Evolutionary conservation across 257 asterid genomes (phyloP), one percentile per base, ranked within the genome.

Genomic region (Catharanthus roseus): DNA sequence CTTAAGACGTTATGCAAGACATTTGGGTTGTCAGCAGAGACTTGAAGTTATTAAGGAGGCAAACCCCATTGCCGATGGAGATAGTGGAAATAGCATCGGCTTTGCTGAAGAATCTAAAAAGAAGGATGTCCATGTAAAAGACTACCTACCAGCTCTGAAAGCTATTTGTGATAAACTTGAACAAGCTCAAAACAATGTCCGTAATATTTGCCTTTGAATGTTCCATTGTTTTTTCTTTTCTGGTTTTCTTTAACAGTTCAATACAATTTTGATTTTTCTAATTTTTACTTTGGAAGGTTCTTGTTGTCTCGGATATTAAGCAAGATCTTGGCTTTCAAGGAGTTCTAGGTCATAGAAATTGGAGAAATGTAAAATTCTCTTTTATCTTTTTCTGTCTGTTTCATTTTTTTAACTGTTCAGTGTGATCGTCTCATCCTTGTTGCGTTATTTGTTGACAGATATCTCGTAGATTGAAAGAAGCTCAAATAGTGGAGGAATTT

Each of bases 151-250:
- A 47, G 89, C 88, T 71, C 42, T 92, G 65, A 83, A 87, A 85
- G 89, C 89, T 72, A 78, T 92, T 18, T 92, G 96, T 47, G 89
- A 82, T 65, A 85, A 90, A 82, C 96, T 92, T 68, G 96, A 88
- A 77, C 82, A 87, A 28, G 90, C 95, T 71, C 82, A 80, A 63
- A 92, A 88, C 69, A 92, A 90, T 88, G 98, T 90, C 68, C 56
- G 89, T 77, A 68, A 54, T 73, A 2, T 47, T 47, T 13, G 19
- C 3, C 53, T 68, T 62, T 38, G 65, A 34, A 61, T 47, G 53
- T 42, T 74, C 74, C 55, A 10, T 26, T 67, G 29, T 75, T 66
- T 29, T 49, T 38, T 7, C 41, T 38, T 38, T 38, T 38, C 7
- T 7, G 41, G 68, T 21, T 58, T 42, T 71, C 61, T 79, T 79